Base-by-base conservation (phyloP, 2,329 filamentous ascomycete species). In the Nothophoma quercina region DNA sequence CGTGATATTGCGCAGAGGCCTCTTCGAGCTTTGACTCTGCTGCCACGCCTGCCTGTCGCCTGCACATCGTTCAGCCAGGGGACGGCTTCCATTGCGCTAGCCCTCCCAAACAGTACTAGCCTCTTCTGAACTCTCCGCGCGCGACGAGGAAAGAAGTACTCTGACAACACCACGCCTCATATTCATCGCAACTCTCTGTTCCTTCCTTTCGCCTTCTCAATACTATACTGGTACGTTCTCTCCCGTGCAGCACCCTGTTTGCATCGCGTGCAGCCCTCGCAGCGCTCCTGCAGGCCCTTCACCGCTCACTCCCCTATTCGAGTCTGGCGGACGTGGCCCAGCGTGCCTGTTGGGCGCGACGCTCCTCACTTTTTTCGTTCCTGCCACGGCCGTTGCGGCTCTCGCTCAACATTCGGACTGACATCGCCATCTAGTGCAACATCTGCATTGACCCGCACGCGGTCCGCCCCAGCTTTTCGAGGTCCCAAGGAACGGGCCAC, bases 391-490 rank as follows among this genome's bases (percentile, higher is more conserved):
- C 38, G 43, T 56, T 48, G 55, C 50, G 50, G 48, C 49, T 54
- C 36, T 33, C 30, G 33, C 41, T 51, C 60, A 55, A 65, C 55
- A 59, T 45, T 51, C 60, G 65, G 63, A 72, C 69, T 65, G 58
- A 68, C 63, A 28, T 64, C 53, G 44, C 56, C 58, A 59, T 66
- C 59, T 69, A 72, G 70, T 70, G 63, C 64, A 59, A 59, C 65
- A 58, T 55, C 67, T 70, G 72, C 71, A 74, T 75, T 75, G 72
- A 72, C 71, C 72, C 68, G 58, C 60, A 55, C 70, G 72, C 66
- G 71, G 63, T 67, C 72, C 69, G 65, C 56, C 60, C 62, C 65
- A 57, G 60, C 58, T 60, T 55, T 62, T 70, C 58, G 58, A 66
- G 62, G 44, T 44, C 50, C 57, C 60, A 53, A 52, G 60, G 59